Base-by-base conservation (phyloP, 495 filamentous ascomycete species). In the Penicillium paxilli region DNA sequence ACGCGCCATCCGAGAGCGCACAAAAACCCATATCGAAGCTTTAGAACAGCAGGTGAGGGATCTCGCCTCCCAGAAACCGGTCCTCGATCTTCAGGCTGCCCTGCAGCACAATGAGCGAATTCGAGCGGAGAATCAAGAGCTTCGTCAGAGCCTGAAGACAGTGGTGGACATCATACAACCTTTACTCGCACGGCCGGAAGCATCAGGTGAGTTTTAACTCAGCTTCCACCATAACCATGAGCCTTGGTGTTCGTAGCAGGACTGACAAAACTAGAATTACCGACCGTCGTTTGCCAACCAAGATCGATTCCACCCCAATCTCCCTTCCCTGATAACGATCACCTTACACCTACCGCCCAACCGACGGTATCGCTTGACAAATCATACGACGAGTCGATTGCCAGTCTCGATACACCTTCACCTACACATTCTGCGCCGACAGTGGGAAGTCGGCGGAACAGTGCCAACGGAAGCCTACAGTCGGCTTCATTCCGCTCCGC, bases 1-100 rank as follows among this genome's bases (percentile, higher is more conserved):
- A 67, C 83, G 89, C 45, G 89, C 89, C 16, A 96, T 95, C 52
- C 80, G 91, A 14, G 86, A 90, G 60, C 80, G 91, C 52, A 95
- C 87, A 10, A 92, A 91, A 60, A 77, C 83, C 49, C 87, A 91
- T 61, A 94, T 95, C 55, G 89, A 92, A 48, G 76, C 71, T 19
- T 76, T 96, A 19, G 88, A 95, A 69, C 76, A 77, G 46, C 82
- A 84, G 44, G 82, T 94, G 35, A 81, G 79, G 16, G 86, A 90
- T 30, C 80, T 90, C n/a, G 79, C 83, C 16, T 82, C 81, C 5
- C 87, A 90, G 69, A 85, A 91, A 63, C 89, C 90, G 0, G 90
- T 89, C 58, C 82, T 86, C 57, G 89, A 95, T 62, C 81, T 93
- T 11, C 88, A 91, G 73, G 71, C 78, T 19, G 87, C 80, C 11